Conservation (phyloP, 805 yeast species). For the Sugiyamaella chiloensis region DNA sequence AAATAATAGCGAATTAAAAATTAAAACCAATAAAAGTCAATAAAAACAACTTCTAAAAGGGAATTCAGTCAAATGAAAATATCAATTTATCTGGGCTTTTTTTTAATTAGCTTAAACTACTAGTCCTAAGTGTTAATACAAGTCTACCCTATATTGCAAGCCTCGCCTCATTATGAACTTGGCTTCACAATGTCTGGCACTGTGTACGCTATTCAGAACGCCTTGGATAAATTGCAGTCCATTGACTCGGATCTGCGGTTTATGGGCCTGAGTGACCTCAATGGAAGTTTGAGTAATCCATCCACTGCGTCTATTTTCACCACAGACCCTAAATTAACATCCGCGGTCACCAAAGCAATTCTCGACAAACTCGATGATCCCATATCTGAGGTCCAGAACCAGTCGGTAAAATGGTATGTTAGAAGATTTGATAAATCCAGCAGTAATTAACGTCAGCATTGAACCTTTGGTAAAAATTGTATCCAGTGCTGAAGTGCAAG, state of each 20-base stretch:
- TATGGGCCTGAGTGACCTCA: constrained; percentile 79
- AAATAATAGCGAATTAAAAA: too few relatives aligned
- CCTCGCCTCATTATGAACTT: too few relatives aligned
- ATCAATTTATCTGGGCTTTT: too few relatives aligned
- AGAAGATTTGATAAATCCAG: neutral
- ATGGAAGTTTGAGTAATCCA: constrained; percentile 35
- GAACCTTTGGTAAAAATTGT: constrained; percentile 18
- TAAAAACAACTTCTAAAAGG: too few relatives aligned
- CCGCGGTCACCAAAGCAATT: constrained; percentile 39
- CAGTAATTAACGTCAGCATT: constrained; percentile 8
- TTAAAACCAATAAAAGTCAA: too few relatives aligned
- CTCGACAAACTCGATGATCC: constrained; percentile 52
- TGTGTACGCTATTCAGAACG: constrained; percentile 1
- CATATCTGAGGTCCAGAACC: constrained; percentile 70
- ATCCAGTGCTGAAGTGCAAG: constrained; percentile 9
- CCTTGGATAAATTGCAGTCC: constrained; percentile 10
- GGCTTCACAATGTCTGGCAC: constrained; percentile 5
- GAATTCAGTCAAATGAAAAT: too few relatives aligned
- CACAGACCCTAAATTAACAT: constrained; percentile 23
- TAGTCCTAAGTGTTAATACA: too few relatives aligned
- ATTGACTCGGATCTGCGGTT: constrained; percentile 75
- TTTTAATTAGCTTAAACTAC: too few relatives aligned
- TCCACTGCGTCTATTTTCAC: constrained; percentile 26
- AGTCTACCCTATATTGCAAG: too few relatives aligned
- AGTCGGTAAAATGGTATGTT: constrained; percentile 52